phyloP scores from a whole-genome alignment of 768 basidiomycete species.

The Kwoniella shandongensis region DNA sequence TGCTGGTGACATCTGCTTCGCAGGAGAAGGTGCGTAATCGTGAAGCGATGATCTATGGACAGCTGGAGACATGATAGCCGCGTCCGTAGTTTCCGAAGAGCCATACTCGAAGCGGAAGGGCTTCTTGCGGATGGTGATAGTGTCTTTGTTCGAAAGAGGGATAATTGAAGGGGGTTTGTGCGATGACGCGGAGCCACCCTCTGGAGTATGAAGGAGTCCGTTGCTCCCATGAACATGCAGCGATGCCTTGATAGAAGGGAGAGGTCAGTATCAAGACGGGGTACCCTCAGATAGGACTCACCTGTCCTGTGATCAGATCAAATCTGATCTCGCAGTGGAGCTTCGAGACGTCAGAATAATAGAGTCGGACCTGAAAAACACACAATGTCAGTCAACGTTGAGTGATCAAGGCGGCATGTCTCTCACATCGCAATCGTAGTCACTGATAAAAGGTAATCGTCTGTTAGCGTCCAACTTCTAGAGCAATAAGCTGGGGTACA shows the following conservation, averaged over 20 bases:
- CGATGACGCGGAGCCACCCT: conserved; percentile 10
- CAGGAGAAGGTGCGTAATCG: neutral
- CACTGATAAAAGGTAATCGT: conserved; percentile 23
- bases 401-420: neutral
- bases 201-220: conserved; percentile 35
- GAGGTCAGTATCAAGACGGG: conserved; percentile 8
- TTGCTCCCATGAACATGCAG: conserved; percentile 40
- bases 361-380: conserved; percentile 39
- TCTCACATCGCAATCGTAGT: conserved; percentile 41
- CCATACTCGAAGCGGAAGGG: conserved; percentile 51
- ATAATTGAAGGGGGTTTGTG: conserved; percentile 29
- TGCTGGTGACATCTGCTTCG: neutral
- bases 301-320: conserved; percentile 37
- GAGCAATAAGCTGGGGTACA: too few relatives aligned
- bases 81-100: neutral
- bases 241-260: too few relatives aligned
- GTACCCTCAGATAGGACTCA: too few relatives aligned
- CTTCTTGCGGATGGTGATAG: conserved; percentile 47
- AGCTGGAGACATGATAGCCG: conserved; percentile 18
- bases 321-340: conserved; percentile 49
- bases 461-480: too few relatives aligned
- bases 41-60: neutral
- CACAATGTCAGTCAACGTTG: neutral
- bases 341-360: conserved; percentile 49
- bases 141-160: conserved; percentile 34